Conservation (phyloP, 495 filamentous ascomycete genomes). For the Evernia prunastri region DNA sequence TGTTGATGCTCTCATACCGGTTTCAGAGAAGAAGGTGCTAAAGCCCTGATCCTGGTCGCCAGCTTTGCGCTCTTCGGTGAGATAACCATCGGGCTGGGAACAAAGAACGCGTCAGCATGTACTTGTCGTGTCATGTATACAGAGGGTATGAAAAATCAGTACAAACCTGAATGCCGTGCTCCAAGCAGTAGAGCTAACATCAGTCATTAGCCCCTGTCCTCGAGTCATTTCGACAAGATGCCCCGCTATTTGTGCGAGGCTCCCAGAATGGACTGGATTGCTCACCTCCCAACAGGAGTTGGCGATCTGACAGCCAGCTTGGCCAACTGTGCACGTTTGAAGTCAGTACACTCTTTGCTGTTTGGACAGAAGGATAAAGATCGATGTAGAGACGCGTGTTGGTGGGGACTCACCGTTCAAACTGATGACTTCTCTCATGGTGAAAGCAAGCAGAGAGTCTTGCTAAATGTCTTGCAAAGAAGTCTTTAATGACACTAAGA, state of each 20-base stretch:
- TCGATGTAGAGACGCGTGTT: slow-evolving; percentile 12
- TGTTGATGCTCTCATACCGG: slow-evolving; percentile 59
- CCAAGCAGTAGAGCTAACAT: slow-evolving; percentile 92
- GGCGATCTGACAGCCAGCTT: slow-evolving; percentile 99
- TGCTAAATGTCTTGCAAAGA: slow-evolving; percentile 7
- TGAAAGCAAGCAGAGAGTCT: slow-evolving; percentile 34
- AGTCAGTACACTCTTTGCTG: slow-evolving; percentile 15
- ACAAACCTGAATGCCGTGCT: slow-evolving; percentile 96
- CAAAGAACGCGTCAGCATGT: slow-evolving; percentile 36
- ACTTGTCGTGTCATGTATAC: background rate
- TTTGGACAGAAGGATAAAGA: background rate
- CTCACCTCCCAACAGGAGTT: slow-evolving; percentile 99
- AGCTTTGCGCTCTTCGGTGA: slow-evolving; percentile 95
- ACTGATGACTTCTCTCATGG: slow-evolving; percentile 98
- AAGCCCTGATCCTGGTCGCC: slow-evolving; percentile 93
- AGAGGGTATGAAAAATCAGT: slow-evolving; percentile 28
- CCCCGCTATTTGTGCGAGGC: slow-evolving; percentile 15
- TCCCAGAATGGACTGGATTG: slow-evolving; percentile 20
- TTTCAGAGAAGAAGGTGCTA: slow-evolving; percentile 99
- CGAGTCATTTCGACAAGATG: background rate
- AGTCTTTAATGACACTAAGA: slow-evolving; percentile 6
- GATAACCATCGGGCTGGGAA: slow-evolving; percentile 87
- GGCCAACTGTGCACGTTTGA: slow-evolving; percentile 65
- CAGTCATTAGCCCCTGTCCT: slow-evolving; percentile 18
- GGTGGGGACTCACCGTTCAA: slow-evolving; percentile 78